Conservation (phyloP, 768 basidiomycete species). For the Mycena haematopus region DNA sequence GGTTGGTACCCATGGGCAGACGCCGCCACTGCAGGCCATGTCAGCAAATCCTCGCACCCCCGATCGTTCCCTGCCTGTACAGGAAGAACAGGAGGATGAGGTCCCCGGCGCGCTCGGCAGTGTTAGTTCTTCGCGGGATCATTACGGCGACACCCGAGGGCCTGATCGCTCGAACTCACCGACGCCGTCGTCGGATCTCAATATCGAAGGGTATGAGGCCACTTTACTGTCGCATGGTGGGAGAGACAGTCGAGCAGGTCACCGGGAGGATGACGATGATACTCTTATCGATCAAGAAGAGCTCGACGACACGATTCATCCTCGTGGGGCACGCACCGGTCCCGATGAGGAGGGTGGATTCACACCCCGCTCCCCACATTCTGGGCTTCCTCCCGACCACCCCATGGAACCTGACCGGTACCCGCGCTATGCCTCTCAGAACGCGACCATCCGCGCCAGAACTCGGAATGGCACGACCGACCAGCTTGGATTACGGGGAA, state of each 20-base stretch:
- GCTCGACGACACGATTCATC: constrained; percentile 40
- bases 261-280: constrained; percentile 53
- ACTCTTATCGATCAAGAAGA: constrained; percentile 52
- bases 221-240: constrained; percentile 41
- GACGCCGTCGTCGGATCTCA: constrained; percentile 61
- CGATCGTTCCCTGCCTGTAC: constrained; percentile 76
- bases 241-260: constrained; percentile 44
- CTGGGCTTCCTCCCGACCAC: constrained; percentile 59
- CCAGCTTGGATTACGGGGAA: constrained; percentile 62
- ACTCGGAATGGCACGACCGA: constrained; percentile 65
- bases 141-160: constrained; percentile 38
- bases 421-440: constrained; percentile 37
- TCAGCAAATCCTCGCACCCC: constrained; percentile 58
- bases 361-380: constrained; percentile 74
- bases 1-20: constrained; percentile 42
- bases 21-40: constrained; percentile 60
- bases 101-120: constrained; percentile 44
- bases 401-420: constrained; percentile 34
- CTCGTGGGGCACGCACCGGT: constrained; percentile 40
- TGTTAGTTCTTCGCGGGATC: constrained; percentile 34
- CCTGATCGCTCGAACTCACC: constrained; percentile 49
- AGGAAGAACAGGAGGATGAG: constrained; percentile 80
- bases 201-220: constrained; percentile 52
- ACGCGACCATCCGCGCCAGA: constrained; percentile 51
- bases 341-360: constrained; percentile 61